These are phyloP conservation scores for Moringa oleifera DNA, from an alignment of 345 rosid species.

Conservation along the genomic window DNA sequence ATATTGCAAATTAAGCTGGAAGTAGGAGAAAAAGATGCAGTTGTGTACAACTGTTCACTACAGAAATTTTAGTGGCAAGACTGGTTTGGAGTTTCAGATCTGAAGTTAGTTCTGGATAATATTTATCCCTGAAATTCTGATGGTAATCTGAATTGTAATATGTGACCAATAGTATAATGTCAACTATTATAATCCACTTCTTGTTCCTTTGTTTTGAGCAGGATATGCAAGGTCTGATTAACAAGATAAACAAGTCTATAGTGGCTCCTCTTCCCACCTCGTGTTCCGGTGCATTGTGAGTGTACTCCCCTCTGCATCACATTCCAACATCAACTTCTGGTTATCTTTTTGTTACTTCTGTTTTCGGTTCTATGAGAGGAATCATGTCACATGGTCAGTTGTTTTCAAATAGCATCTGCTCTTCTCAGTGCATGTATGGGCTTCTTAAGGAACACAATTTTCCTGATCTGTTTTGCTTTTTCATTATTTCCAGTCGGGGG, in stretches of 20 bases:
- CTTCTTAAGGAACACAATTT: background rate
- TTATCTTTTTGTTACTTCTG: background rate
- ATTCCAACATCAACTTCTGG: background rate
- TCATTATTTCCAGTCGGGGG: slow-evolving; percentile 60
- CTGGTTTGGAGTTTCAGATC: too few relatives aligned
- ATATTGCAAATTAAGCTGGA: background rate
- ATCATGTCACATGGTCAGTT: background rate
- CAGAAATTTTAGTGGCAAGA: background rate
- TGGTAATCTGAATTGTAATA: too few relatives aligned
- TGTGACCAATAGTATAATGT: background rate
- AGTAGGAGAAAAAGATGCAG: background rate
- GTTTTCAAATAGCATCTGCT: background rate
- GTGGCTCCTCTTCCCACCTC: slow-evolving; percentile 89
- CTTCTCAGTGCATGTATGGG: background rate
- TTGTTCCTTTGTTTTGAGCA: slow-evolving; percentile 24
- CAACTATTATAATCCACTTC: background rate
- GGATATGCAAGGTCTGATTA: slow-evolving; percentile 92
- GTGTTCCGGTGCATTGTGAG: slow-evolving; percentile 88
- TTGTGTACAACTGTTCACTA: background rate
- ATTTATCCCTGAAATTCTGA: too few relatives aligned
- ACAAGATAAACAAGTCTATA: slow-evolving; percentile 82
- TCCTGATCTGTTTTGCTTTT: slow-evolving; percentile 7
- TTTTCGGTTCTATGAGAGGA: background rate
- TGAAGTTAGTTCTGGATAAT: too few relatives aligned
- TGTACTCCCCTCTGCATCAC: slow-evolving; percentile 5